Evolutionary conservation across 225 moss, liverwort and hornwort genomes (phyloP), one percentile per base, ranked within the genome.

Genomic region (Anthoceros angustus): DNA sequence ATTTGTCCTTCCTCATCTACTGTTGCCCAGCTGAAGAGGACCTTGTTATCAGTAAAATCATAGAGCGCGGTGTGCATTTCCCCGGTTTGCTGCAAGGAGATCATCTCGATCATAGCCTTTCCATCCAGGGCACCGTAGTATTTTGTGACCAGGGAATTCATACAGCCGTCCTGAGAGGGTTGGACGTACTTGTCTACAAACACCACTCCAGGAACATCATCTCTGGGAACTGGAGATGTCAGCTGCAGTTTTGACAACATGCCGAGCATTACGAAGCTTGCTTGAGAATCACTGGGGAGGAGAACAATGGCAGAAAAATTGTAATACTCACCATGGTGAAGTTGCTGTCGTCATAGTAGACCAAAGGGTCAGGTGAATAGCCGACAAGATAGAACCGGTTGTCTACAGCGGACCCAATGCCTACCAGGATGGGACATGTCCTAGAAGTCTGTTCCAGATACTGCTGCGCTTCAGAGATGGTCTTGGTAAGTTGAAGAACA

Each of bases 181-280:
- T 82, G 82, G 64, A 69, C 66, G 26, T 73, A 79, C 62, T 82
- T 79, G 72, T 82, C 82, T 61, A 82, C 82, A 24, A 69, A 82
- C 10, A 82, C 65, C 8, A 82, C 79, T 40, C 82, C 82, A 15
- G 67, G 69, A 68, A 61, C 15, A 65, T 48, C 15, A 71, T 70
- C 6, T 8, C 41, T 39, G 14, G 76, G 72, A 11, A 46, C 63
- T 2, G 42, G 24, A 14, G 77, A 74, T 40, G 82, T 82, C 72
- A 82, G 68, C 77, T 77, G 67, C 63, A 68, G 10, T 67, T 50
- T 64, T 24, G 25, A 42, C 43, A 7, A 11, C 10, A 55, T 73
- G 42, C 39, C 2, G 32, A 32, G 32, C 32, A 32, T 32, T 32
- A 32, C 32, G 2, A 32, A 32, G 32, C 2, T 4, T 32, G 32